Conservation (phyloP, 768 basidiomycete species). For the Clavaria fumosa region DNA sequence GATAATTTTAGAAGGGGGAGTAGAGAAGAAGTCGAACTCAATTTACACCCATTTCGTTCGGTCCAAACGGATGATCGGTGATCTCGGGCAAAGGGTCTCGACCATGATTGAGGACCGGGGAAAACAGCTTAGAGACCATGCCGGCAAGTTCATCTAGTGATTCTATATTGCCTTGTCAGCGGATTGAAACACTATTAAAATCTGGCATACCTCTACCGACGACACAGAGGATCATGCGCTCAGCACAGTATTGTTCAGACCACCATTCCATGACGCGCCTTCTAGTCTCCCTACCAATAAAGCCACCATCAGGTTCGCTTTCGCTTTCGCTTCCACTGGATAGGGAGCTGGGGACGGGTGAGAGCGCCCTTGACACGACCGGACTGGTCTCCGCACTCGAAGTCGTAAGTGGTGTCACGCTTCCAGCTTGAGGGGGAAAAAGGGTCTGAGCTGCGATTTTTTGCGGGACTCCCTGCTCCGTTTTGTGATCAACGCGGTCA, state of each 20-base stretch:
- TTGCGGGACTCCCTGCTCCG: too few relatives aligned
- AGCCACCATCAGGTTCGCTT: slow-evolving; percentile 57
- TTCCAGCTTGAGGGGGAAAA: slow-evolving; percentile 41
- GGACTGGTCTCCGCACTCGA: too few relatives aligned
- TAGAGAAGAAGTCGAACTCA: slow-evolving; percentile 2
- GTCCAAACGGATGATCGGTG: slow-evolving; percentile 61
- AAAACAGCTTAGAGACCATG: slow-evolving; percentile 51
- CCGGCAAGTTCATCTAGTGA: slow-evolving; percentile 56
- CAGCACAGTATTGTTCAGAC: slow-evolving; percentile 65
- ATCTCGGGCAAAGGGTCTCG: slow-evolving; percentile 46
- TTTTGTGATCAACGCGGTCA: slow-evolving; percentile 15
- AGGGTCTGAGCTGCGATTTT: too few relatives aligned
- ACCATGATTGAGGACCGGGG: slow-evolving; percentile 51
- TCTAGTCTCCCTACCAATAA: slow-evolving; percentile 64
- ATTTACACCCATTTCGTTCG: slow-evolving; percentile 55
- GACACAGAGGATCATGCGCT: slow-evolving; percentile 66
- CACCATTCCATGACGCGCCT: slow-evolving; percentile 78
- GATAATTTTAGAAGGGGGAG: slow-evolving; percentile 12
- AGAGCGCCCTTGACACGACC: too few relatives aligned
- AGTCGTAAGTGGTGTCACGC: slow-evolving; percentile 32
- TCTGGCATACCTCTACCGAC: slow-evolving; percentile 51
- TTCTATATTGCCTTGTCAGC: slow-evolving; percentile 27
- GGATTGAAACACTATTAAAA: neutral
- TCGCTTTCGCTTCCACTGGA: too few relatives aligned
- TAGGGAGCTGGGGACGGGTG: too few relatives aligned